Evolutionary conservation across 2,329 filamentous ascomycete genomes (phyloP).

Genomic region (Cercospora sesami): DNA sequence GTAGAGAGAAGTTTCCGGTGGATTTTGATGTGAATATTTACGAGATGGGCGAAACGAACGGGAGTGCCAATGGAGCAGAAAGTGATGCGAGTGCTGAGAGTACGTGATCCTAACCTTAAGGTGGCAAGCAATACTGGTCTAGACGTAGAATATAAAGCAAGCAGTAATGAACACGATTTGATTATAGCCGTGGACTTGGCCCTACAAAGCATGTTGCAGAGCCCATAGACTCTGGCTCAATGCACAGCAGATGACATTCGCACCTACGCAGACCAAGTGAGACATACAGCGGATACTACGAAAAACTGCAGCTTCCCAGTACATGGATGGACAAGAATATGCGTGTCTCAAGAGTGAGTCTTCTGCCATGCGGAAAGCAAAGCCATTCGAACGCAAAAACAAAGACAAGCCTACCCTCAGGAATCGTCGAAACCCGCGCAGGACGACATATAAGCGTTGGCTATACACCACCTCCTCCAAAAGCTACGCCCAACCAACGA

Average conservation of each 20-base stretch:
- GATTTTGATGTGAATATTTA: slow-evolving; percentile 34
- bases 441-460: no score
- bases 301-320: no score
- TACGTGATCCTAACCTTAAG: neutral
- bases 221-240: no score
- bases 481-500: neutral
- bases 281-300: no score
- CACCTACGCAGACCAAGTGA: no score
- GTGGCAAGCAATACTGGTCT: neutral
- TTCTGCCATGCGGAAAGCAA: neutral
- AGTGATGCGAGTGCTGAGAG: neutral
- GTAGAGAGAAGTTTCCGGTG: slow-evolving; percentile 49
- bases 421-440: no score
- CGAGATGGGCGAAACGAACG: neutral
- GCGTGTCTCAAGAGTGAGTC: neutral
- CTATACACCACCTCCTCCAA: no score
- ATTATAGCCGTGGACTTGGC: neutral
- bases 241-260: no score
- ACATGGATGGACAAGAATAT: neutral
- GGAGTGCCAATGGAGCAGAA: neutral
- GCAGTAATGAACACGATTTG: neutral
- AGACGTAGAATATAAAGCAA: neutral
- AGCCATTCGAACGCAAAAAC: neutral
- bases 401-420: neutral
- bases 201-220: neutral